A percentile compares a stretch with the other conserved stretches of the same genome.
Conservation (phyloP, 305 asterid species). For the Andrographis paniculata region DNA sequence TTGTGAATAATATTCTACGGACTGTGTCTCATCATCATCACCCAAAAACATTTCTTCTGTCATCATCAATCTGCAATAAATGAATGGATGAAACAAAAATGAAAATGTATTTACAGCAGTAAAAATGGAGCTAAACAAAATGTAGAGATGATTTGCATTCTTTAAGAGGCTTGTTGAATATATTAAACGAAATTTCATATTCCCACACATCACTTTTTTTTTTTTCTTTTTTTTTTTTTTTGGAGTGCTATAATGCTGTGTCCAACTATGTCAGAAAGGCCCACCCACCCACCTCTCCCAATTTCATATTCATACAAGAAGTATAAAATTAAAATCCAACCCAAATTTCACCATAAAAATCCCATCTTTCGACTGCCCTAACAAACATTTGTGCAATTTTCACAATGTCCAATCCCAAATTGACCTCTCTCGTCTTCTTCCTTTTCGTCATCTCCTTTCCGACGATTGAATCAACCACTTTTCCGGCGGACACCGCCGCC, state of each 20-base stretch:
- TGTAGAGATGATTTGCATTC: too few relatives aligned
- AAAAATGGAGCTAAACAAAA: too few relatives aligned
- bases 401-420: constrained; percentile 32
- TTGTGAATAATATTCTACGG: too few relatives aligned
- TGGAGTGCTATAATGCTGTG: constrained; percentile 31
- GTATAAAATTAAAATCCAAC: neutral
- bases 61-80: too few relatives aligned
- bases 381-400: neutral
- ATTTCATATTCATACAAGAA: constrained; percentile 5
- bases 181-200: too few relatives aligned
- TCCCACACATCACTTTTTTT: too few relatives aligned
- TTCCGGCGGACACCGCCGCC: constrained; percentile 43
- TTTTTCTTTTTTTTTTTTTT: too few relatives aligned
- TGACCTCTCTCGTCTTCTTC: constrained; percentile 21
- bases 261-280: constrained; percentile 28
- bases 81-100: too few relatives aligned
- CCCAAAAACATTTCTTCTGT: too few relatives aligned
- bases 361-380: neutral
- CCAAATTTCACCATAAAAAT: neutral
- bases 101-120: too few relatives aligned
- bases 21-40: too few relatives aligned
- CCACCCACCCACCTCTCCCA: constrained; percentile 8
- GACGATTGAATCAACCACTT: constrained; percentile 27
- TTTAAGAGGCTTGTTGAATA: too few relatives aligned
- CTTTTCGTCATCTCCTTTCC: constrained; percentile 5